Evolutionary conservation across 2,329 filamentous ascomycete species (phyloP).

Genomic region (Ascochyta fabae): DNA sequence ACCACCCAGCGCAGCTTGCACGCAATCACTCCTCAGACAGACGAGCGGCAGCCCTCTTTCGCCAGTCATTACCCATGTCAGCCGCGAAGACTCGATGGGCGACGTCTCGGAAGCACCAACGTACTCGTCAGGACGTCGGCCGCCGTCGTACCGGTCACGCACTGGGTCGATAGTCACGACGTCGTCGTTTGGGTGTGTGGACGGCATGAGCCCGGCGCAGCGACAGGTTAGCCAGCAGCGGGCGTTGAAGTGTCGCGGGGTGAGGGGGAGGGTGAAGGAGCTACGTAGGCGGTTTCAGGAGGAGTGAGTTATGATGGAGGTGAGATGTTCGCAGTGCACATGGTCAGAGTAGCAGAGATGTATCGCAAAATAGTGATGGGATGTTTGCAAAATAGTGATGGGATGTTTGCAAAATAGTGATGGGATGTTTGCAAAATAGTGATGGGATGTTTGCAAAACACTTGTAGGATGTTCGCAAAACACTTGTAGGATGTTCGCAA

Average conservation of each 20-base stretch:
- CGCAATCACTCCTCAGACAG: too few relatives aligned
- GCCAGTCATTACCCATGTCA: background rate
- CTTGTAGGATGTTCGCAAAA: too few relatives aligned
- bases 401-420: too few relatives aligned
- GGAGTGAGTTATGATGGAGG: background rate
- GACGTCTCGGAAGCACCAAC: slow-evolving; percentile 44
- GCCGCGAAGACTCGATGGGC: slow-evolving; percentile 39
- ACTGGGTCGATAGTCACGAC: slow-evolving; percentile 39
- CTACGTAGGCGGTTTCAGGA: slow-evolving; percentile 21
- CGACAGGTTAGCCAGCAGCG: slow-evolving; percentile 36
- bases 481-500: too few relatives aligned
- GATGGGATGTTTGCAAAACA: too few relatives aligned
- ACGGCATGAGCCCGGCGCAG: slow-evolving; percentile 39
- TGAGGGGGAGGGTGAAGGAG: slow-evolving; percentile 39
- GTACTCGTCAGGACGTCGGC: slow-evolving; percentile 40
- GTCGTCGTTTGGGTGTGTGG: slow-evolving; percentile 47
- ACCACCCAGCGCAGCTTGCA: too few relatives aligned
- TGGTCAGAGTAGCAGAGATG: too few relatives aligned
- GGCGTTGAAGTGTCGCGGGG: slow-evolving; percentile 26
- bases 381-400: too few relatives aligned
- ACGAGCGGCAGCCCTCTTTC: too few relatives aligned
- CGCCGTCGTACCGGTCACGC: slow-evolving; percentile 45
- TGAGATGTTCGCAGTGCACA: too few relatives aligned
- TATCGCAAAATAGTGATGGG: too few relatives aligned
- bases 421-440: too few relatives aligned